Conservation (phyloP, 352 stramenopile genomes). For the Pseudoperonospora humuli region DNA sequence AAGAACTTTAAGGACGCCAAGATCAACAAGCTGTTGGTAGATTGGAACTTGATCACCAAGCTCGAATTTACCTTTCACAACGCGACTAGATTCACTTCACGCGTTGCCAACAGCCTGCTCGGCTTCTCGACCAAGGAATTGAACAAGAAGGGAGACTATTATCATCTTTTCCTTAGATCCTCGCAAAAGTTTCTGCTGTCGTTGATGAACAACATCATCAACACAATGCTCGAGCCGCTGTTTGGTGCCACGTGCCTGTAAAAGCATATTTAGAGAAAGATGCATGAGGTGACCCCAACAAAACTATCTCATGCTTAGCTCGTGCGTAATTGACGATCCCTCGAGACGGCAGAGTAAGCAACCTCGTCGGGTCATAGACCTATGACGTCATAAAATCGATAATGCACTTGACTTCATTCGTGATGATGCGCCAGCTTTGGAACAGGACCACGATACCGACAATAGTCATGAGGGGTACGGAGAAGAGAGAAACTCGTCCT, state of each 20-base stretch:
- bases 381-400: no score
- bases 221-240: slow-evolving; percentile 30
- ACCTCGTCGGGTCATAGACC: no score
- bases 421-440: no score
- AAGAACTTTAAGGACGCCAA: slow-evolving; percentile 34
- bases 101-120: slow-evolving; percentile 42
- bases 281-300: no score
- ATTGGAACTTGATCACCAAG: slow-evolving; percentile 32
- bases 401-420: no score
- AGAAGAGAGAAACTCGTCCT: no score
- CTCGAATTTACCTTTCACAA: slow-evolving; percentile 41
- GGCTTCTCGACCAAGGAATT: slow-evolving; percentile 34
- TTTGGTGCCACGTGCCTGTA: slow-evolving; percentile 45
- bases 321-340: no score
- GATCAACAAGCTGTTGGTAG: slow-evolving; percentile 25
- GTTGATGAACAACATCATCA: slow-evolving; percentile 44
- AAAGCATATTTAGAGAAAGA: slow-evolving; percentile 17
- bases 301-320: no score
- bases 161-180: slow-evolving; percentile 32
- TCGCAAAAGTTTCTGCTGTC: slow-evolving; percentile 35
- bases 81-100: slow-evolving; percentile 27
- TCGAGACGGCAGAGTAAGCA: no score
- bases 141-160: slow-evolving; percentile 59
- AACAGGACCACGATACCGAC: no score
- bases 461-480: no score